These are phyloP conservation scores for Crithidia sp. DNA, from an alignment of 208 protist genomes.

Conservation along the genomic window DNA sequence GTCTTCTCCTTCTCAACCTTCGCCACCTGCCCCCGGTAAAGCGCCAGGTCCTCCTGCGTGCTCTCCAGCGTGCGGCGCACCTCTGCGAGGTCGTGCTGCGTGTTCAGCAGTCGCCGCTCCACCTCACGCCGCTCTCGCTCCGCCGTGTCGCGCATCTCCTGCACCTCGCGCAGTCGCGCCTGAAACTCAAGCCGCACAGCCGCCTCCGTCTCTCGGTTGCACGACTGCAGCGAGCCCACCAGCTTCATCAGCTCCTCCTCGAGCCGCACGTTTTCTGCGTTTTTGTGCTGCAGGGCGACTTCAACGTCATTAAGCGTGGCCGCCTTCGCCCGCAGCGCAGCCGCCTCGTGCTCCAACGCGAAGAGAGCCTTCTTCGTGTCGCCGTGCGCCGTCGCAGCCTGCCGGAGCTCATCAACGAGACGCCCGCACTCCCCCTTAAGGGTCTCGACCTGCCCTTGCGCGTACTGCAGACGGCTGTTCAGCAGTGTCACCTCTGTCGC, in stretches of 20 bases:
- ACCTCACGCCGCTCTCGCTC: constrained; percentile 60
- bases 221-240: constrained; percentile 66
- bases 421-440: constrained; percentile 73
- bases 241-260: constrained; percentile 77
- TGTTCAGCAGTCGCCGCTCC: constrained; percentile 58
- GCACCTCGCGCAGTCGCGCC: constrained; percentile 65
- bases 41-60: constrained; percentile 42
- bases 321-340: constrained; percentile 52
- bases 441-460: constrained; percentile 71
- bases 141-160: constrained; percentile 74
- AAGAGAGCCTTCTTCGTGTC: constrained; percentile 68
- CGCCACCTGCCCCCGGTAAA: constrained; percentile 60
- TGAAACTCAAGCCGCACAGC: constrained; percentile 78
- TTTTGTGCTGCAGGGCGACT: constrained; percentile 54
- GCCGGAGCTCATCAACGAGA: constrained; percentile 71
- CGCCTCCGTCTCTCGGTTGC: constrained; percentile 79
- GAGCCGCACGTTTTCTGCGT: constrained; percentile 52
- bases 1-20: constrained; percentile 59
- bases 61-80: constrained; percentile 45
- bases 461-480: constrained; percentile 60
- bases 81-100: constrained; percentile 59
- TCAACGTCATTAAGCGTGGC: constrained; percentile 66
- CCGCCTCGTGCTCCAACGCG: constrained; percentile 66
- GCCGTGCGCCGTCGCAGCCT: constrained; percentile 39
- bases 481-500: constrained; percentile 62